Conservation (phyloP, 129 eudicot species). For the Chrysanthemum makinoi region DNA sequence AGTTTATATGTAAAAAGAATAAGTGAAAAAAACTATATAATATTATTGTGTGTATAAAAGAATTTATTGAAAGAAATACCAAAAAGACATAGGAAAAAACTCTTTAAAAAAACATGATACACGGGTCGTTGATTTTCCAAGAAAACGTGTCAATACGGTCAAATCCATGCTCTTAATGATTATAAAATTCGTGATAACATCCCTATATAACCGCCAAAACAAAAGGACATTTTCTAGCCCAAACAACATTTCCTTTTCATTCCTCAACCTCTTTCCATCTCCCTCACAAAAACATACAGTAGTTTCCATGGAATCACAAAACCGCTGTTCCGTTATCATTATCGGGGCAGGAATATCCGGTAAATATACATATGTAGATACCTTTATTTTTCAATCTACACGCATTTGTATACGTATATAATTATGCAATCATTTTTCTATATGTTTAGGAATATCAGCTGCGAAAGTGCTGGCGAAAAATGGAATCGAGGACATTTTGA, state of each 20-base stretch:
- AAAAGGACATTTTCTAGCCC: not conserved
- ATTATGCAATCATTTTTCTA: not conserved
- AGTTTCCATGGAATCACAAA: conserved; percentile 55
- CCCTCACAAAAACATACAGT: conserved; percentile 2
- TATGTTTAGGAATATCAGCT: conserved; percentile 61
- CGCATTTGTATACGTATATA: not conserved
- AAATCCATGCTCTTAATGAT: not conserved
- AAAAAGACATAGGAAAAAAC: too few relatives aligned
- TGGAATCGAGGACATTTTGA: conserved; percentile 76
- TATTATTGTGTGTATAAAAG: too few relatives aligned
- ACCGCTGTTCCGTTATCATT: conserved; percentile 64
- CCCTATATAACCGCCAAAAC: not conserved
- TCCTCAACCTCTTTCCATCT: conserved; percentile 9
- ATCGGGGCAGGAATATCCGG: conserved; percentile 96
- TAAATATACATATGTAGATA: not conserved
- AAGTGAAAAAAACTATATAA: too few relatives aligned
- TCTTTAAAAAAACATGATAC: not conserved
- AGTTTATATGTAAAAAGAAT: too few relatives aligned
- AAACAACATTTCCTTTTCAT: not conserved
- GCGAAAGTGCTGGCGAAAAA: conserved; percentile 69
- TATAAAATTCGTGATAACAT: not conserved
- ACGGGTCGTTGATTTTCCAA: not conserved
- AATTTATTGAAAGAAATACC: too few relatives aligned
- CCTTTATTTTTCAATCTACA: not conserved
- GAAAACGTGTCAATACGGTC: conserved; percentile 11